Evolutionary conservation across 2,329 filamentous ascomycete genomes (phyloP), one percentile per base, ranked within the genome.

Genomic region (Sporothrix brunneoviolacea): DNA sequence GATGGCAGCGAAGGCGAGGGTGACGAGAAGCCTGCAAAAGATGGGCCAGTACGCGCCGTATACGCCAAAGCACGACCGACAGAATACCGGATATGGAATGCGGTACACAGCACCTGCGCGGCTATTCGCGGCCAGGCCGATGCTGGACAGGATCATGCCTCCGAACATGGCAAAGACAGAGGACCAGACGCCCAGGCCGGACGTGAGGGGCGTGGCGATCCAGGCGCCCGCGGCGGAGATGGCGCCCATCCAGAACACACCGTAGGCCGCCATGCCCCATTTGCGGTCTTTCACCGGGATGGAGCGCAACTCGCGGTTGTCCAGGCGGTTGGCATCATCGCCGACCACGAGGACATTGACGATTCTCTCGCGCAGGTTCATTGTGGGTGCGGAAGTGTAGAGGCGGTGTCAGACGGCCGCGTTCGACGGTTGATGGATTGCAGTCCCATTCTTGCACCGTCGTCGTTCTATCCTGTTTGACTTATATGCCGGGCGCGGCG

Each of bases 101-200:
- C 72, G 68, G 55, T 73, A 74, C 21, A 40, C 44, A 18, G 50
- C 50, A 13, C 50, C 50, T n/a, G 50, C 39, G 18, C 50, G 50
- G 35, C 50, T 68, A 52, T 72, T 73, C 13, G 72, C 57, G 0
- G 65, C 65, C 58, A 73, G 70, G 51, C 70, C 58, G 52, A 67
- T 44, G 32, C 65, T 65, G 48, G 69, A 66, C 9, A 74, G 59
- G 21, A 65, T 60, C 32, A 72, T 65, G 37, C 73, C 74, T 4
- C 63, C 68, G 27, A 68, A 59, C 38, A 65, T 58, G 59, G 69
- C 65, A 41, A 58, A 69, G 24, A 76, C 53, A 13, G 67, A 66
- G 56, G 76, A 72, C 73, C 73, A 77, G 66, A 75, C 73, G 36
- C 65, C 69, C 19, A 77, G 60, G 9, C 73, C 73, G 8, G 69